A percentile compares a stretch with the other conserved stretches of the same genome.
These are phyloP conservation scores for Verruconis gallopava DNA, from an alignment of 2,329 filamentous ascomycete species.

Conservation along the genomic window DNA sequence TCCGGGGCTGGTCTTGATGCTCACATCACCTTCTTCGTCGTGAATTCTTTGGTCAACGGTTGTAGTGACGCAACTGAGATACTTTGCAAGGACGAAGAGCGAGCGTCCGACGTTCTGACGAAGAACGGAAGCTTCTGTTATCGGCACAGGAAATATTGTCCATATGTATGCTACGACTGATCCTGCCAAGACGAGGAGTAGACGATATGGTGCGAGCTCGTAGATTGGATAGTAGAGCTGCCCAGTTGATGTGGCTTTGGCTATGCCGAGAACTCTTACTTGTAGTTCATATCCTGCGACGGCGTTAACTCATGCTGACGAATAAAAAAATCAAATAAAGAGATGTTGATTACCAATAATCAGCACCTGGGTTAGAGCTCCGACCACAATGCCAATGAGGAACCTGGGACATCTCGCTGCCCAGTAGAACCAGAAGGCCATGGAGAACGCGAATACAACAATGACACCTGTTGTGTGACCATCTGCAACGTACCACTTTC, in stretches of 20 bases:
- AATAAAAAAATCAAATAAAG: not conserved
- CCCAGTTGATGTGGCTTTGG: not conserved
- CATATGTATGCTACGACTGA: not conserved
- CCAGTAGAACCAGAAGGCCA: not conserved
- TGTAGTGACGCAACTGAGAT: not conserved
- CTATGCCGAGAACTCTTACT: not conserved
- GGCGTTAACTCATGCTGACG: not conserved
- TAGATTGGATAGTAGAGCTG: not conserved
- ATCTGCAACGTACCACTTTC: conserved; percentile 4
- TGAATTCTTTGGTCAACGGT: conserved; percentile 1
- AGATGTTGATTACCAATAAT: conserved; percentile 1
- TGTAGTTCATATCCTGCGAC: conserved; percentile 3
- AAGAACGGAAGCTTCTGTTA: not conserved
- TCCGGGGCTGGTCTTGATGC: not conserved
- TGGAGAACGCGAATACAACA: not conserved
- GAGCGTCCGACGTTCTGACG: not conserved
- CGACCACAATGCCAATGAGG: not conserved
- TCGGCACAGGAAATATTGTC: conserved; percentile 3
- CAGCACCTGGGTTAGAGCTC: conserved; percentile 1
- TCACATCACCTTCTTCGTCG: not conserved
- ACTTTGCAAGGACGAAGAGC: not conserved
- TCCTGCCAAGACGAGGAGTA: conserved; percentile 2
- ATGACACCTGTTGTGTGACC: not conserved
- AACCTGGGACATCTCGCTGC: not conserved
- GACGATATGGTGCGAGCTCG: conserved; percentile 1